Percentiles rank a stretch among this genome's conserved stretches.
Evolutionary conservation across 139 green algal species (phyloP).

Genomic region (Pleodorina starrii): DNA sequence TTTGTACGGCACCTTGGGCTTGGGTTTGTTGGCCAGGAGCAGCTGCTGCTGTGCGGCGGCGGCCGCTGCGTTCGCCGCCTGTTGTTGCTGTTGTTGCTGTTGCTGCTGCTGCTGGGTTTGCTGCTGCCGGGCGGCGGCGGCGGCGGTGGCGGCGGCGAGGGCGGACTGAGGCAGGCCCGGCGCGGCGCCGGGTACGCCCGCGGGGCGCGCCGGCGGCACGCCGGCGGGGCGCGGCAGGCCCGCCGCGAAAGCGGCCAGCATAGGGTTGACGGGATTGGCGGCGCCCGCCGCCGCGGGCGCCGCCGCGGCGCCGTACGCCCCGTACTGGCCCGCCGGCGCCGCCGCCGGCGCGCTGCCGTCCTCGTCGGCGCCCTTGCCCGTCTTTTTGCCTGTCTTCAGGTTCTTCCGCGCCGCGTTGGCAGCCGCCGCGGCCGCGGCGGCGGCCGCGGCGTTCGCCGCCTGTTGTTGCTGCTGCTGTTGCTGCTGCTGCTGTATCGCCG

Average conservation of each 20-base stretch:
- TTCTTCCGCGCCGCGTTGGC: background rate
- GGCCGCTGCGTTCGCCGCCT: background rate
- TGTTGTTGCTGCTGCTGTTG: slow-evolving; percentile 24
- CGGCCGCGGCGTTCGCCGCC: background rate
- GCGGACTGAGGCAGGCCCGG: background rate
- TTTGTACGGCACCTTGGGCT: slow-evolving; percentile 16
- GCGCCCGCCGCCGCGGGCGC: background rate
- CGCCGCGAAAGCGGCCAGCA: background rate
- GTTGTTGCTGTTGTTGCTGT: background rate
- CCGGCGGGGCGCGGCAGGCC: background rate
- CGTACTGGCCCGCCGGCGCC: background rate
- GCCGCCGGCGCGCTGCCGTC: background rate
- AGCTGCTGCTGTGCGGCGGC: background rate
- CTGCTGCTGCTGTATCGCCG: background rate
- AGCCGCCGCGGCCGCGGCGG: background rate
- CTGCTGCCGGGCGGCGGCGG: background rate
- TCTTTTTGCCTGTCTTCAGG: background rate
- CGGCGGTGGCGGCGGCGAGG: background rate
- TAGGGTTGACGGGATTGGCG: background rate
- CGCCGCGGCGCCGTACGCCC: background rate
- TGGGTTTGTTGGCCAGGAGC: background rate
- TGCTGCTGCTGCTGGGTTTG: background rate
- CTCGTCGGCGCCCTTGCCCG: background rate
- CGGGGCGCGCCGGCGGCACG: background rate
- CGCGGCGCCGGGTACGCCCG: background rate